A percentile compares a stretch with the other conserved stretches of the same genome.
Evolutionary conservation across 1,284 basidiomycete genomes (phyloP).

Genomic region (Trichosporon sp.): DNA sequence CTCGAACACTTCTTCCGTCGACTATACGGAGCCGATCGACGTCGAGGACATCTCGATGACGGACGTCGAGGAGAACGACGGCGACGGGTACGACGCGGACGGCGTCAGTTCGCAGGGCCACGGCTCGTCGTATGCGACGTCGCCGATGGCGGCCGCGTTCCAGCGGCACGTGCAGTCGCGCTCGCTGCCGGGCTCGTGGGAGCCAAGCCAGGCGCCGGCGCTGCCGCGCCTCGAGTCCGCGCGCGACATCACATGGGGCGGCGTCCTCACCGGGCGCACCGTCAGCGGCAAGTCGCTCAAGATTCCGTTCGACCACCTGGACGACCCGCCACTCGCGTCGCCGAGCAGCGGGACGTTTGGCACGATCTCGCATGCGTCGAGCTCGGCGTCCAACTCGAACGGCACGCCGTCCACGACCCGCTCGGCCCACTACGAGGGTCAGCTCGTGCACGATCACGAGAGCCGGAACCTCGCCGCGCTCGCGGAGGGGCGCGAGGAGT

Average conservation of each 20-base stretch:
- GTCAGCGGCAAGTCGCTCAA: conserved; percentile 10
- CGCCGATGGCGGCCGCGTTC: not conserved
- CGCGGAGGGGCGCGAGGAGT: not conserved
- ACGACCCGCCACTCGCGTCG: not conserved
- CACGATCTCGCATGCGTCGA: not conserved
- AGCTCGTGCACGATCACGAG: conserved; percentile 8
- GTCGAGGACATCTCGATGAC: conserved; percentile 13
- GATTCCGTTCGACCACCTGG: conserved; percentile 6
- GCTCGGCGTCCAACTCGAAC: not conserved
- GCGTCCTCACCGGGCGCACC: conserved; percentile 12
- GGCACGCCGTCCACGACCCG: not conserved
- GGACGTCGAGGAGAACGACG: not conserved
- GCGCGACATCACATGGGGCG: conserved; percentile 12
- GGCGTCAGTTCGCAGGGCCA: not conserved
- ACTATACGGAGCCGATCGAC: conserved; percentile 19
- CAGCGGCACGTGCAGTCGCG: not conserved
- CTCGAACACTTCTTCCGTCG: conserved; percentile 3
- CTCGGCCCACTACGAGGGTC: not conserved
- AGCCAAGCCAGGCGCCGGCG: not conserved
- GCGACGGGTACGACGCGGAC: conserved; percentile 9
- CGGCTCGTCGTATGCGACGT: not conserved
- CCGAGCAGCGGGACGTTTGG: not conserved
- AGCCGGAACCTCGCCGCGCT: conserved; percentile 4
- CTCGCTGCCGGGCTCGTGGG: not conserved
- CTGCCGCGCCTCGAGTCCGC: conserved; percentile 2